These are phyloP conservation scores for Candida sojae DNA, from an alignment of 1,139 yeast genomes.

Conservation along the genomic window DNA sequence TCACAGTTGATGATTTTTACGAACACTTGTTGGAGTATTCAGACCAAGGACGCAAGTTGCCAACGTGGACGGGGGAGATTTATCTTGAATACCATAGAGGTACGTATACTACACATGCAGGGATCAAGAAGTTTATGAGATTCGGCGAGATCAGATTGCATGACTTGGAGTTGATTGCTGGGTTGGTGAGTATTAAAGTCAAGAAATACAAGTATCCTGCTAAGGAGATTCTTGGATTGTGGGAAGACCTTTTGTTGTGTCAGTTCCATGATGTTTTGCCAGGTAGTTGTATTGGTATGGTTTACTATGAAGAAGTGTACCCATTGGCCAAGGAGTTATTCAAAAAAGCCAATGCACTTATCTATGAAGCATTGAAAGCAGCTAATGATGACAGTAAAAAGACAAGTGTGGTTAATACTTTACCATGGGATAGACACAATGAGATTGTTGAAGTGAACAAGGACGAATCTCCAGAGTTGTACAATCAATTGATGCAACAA, in stretches of 20 bases:
- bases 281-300: constrained; percentile 94
- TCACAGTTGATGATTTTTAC: constrained; percentile 77
- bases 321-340: constrained; percentile 69
- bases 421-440: constrained; percentile 64
- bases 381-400: constrained; percentile 12
- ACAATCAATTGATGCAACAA: constrained; percentile 7
- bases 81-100: constrained; percentile 95
- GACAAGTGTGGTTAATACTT: constrained; percentile 47
- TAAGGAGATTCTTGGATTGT: constrained; percentile 62
- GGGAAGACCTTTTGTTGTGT: constrained; percentile 89
- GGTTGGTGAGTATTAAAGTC: constrained; percentile 63
- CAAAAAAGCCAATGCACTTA: constrained; percentile 52
- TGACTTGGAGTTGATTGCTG: constrained; percentile 82
- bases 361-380: constrained; percentile 47
- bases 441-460: constrained; percentile 46
- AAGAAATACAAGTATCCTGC: constrained; percentile 68
- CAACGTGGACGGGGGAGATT: constrained; percentile 91
- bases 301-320: constrained; percentile 87
- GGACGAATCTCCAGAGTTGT: constrained; percentile 13
- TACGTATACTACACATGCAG: constrained; percentile 92
- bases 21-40: constrained; percentile 64
- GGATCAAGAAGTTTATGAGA: constrained; percentile 79
- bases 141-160: constrained; percentile 75
- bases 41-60: constrained; percentile 64
- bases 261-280: constrained; percentile 98